Base-by-base conservation (phyloP, 768 basidiomycete genomes). In the Lentinula edodes region DNA sequence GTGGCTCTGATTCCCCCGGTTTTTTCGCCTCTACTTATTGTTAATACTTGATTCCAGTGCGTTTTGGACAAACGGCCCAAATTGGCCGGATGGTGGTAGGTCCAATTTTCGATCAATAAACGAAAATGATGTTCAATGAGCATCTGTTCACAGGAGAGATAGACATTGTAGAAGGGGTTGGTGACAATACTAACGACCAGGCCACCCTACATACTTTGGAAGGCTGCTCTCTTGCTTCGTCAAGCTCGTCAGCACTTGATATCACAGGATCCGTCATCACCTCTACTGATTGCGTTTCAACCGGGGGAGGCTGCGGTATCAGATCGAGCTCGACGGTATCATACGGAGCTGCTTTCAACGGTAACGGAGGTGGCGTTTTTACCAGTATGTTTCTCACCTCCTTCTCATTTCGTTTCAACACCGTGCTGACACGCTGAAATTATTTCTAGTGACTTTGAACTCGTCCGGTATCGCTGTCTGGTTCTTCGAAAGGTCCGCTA, bases 91-190 rank as follows among this genome's bases (percentile, higher is more conserved):
- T 8, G 78, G 76, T 1, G 90, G 90, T 58, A 89, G n/a, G 58
- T 13, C 9, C 16, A 18, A 20, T 58, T 23, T 46, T 20, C 23
- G 32, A 58, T 28, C 4, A 2, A 42, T 15, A 39, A 56, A 15
- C 10, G 8, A 20, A 41, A 32, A 18, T 16, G 54, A 18, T 35
- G 54, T 41, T 6, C 32, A 23, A 13, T 13, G 2, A 16, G 28
- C 32, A 28, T 43, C 23, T 13, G 15, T 43, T 56, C 23, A 7
- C 15, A 39, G 52, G 52, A 35, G 52, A 93, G 74, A 93, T 93
- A 34, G 91, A 93, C 71, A 92, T 93, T 65, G 72, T 93, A 12
- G 92, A 93, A 73, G 93, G 91, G 23, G 89, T 94, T 18, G 82
- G 90, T 66, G 82, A 91, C 66, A 89, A 91, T 70, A 90, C 88